Percentiles rank a stretch among this genome's conserved stretches.
Conservation (phyloP, 306 rosid species). For the Ormosia emarginata region DNA sequence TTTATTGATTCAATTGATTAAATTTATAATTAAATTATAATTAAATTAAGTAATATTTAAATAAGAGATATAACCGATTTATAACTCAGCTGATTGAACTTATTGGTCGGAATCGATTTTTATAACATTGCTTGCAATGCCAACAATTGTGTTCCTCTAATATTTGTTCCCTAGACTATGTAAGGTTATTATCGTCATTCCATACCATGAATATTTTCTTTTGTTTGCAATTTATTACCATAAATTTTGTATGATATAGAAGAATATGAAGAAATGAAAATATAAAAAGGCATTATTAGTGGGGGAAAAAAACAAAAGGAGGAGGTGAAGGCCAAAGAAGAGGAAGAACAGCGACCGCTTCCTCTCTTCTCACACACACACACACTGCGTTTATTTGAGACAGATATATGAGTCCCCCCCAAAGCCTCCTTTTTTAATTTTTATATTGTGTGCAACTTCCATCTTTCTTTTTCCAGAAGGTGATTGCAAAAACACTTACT, state of each 20-base stretch:
- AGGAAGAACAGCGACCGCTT: slow-evolving; percentile 62
- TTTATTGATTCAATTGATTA: too few species aligned
- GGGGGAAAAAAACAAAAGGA: slow-evolving; percentile 38
- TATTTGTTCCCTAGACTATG: not conserved
- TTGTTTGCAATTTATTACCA: not conserved
- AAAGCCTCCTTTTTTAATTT: slow-evolving; percentile 49
- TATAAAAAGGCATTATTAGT: slow-evolving; percentile 44
- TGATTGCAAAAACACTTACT: slow-evolving; percentile 62
- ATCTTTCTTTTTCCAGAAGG: slow-evolving; percentile 71
- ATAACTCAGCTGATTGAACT: too few species aligned
- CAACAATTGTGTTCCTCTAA: not conserved
- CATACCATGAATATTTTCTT: not conserved
- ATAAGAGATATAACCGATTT: too few species aligned
- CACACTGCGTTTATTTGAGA: slow-evolving; percentile 51
- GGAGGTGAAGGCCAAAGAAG: slow-evolving; percentile 30
- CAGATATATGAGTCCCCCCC: slow-evolving; percentile 53
- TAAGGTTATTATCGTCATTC: slow-evolving; percentile 35
- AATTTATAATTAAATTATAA: too few species aligned
- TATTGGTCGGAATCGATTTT: too few species aligned
- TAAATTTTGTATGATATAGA: slow-evolving; percentile 16
- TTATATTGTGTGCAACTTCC: slow-evolving; percentile 29
- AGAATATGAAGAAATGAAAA: slow-evolving; percentile 7
- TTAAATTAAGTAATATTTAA: too few species aligned
- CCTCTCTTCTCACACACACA: slow-evolving; percentile 19
- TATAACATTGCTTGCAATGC: too few species aligned